Conservation (phyloP, 805 yeast species). For the Wickerhamomyces pijperi region DNA sequence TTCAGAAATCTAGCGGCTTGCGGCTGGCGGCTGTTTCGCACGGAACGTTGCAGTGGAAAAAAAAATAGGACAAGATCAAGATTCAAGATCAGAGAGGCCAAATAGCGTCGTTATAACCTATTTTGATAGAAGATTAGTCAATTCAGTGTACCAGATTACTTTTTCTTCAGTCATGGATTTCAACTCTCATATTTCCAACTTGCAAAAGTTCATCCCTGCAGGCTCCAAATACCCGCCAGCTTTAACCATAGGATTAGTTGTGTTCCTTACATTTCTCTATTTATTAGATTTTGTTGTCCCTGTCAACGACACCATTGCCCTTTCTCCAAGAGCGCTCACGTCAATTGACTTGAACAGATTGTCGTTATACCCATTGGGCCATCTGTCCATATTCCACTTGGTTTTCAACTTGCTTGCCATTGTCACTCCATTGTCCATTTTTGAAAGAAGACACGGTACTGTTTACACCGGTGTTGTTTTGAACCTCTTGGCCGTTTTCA, state of each 20-base stretch:
- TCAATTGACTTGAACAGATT: slow-evolving; percentile 25
- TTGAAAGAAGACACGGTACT: slow-evolving; percentile 71
- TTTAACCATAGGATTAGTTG: slow-evolving; percentile 46
- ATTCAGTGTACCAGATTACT: no score
- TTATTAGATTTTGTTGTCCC: slow-evolving; percentile 21
- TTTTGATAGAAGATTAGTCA: no score
- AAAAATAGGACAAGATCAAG: no score
- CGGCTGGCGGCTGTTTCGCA: no score
- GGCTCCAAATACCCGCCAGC: slow-evolving; percentile 36
- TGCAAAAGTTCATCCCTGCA: neutral
- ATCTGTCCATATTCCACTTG: slow-evolving; percentile 50
- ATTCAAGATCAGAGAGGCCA: no score
- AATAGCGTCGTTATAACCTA: no score
- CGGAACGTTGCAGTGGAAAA: no score
- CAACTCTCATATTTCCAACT: neutral
- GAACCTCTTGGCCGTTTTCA: slow-evolving; percentile 55
- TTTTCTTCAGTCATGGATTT: neutral
- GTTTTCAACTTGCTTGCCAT: slow-evolving; percentile 46
- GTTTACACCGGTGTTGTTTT: slow-evolving; percentile 75
- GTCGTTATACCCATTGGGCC: slow-evolving; percentile 67
- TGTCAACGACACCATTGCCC: slow-evolving; percentile 29
- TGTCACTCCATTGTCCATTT: slow-evolving; percentile 47
- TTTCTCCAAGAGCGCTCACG: slow-evolving; percentile 47
- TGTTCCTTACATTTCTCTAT: slow-evolving; percentile 40
- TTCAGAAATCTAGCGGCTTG: no score